Evolutionary conservation across 2,329 filamentous ascomycete species (phyloP), one percentile per base, ranked within the genome.

Genomic region (Cercospora sp.): DNA sequence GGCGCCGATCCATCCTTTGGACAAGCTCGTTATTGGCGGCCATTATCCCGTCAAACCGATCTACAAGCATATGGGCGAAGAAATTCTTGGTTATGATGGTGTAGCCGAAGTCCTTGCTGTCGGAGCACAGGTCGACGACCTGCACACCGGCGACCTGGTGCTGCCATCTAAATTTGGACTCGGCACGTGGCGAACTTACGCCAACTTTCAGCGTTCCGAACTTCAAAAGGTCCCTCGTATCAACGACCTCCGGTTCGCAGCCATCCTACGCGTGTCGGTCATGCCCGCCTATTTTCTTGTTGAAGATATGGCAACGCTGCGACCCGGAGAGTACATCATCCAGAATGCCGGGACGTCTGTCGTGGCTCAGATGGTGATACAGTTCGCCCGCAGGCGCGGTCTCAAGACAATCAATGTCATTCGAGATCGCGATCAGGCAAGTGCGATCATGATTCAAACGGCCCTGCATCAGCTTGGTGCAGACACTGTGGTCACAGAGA

Each of bases 291-390:
- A 51, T 10, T 51, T 51, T 51, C 48, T 51, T 10, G 48, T 51
- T 16, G 48, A 51, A 51, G 48, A 51, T 26, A 51, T 51, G 48
- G 48, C 48, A 51, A 26, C 20, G 20, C 68, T 75, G 28, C 62
- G 63, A 59, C 71, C 68, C 0, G 74, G 75, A n/a, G 74, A 76
- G 51, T 74, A 68, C 65, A 70, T 75, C 42, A 66, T 75, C 36
- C 72, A 72, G 33, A 75, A 75, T 59, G 72, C 71, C 3, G 73
- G 63, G 18, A 62, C 68, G 3, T 60, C 64, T 3, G 67, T 66
- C 30, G 64, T 75, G 23, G 68, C 72, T 7, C 73, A 73, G 31
- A 60, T 75, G 57, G 69, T 74, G 13, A 60, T 66, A 31, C 73
- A 75, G 48, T 74, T 75, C 36, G 74, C 72, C 12, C 65, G 61